phyloP scores from a whole-genome alignment of 1,284 basidiomycete species.

The Ustilago nuda region DNA sequence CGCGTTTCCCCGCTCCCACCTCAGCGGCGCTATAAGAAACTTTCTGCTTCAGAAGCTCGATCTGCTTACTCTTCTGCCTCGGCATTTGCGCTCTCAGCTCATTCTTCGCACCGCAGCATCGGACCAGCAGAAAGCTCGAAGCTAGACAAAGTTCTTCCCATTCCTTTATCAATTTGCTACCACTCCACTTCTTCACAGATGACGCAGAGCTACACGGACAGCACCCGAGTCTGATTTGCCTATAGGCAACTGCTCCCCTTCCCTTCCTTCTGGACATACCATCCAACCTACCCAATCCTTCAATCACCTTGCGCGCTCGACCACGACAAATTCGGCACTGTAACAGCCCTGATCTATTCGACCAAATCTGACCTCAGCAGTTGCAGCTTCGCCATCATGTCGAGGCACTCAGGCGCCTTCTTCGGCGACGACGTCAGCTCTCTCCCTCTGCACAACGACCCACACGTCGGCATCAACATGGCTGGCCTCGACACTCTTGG shows the following conservation, averaged over 20 bases:
- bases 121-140: not conserved
- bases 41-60: not conserved
- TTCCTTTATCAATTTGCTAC: not conserved
- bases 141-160: not conserved
- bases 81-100: not conserved
- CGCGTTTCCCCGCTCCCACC: not conserved
- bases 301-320: not conserved
- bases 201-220: constrained; percentile 12
- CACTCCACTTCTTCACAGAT: constrained; percentile 18
- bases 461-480: constrained; percentile 58
- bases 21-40: not conserved
- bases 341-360: not conserved
- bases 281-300: constrained; percentile 3
- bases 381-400: constrained; percentile 24
- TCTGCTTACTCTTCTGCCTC: not conserved
- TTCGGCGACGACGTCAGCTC: constrained; percentile 45
- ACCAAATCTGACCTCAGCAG: not conserved
- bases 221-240: constrained; percentile 22
- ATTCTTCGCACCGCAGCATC: not conserved
- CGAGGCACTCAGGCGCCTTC: constrained; percentile 48
- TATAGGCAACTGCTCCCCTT: constrained; percentile 14
- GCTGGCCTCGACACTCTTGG: constrained; percentile 28
- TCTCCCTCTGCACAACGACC: constrained; percentile 45
- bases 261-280: constrained; percentile 1
- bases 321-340: not conserved